Evolutionary conservation across 208 protist genomes (phyloP).

Genomic region (Borovskyia barvae): DNA sequence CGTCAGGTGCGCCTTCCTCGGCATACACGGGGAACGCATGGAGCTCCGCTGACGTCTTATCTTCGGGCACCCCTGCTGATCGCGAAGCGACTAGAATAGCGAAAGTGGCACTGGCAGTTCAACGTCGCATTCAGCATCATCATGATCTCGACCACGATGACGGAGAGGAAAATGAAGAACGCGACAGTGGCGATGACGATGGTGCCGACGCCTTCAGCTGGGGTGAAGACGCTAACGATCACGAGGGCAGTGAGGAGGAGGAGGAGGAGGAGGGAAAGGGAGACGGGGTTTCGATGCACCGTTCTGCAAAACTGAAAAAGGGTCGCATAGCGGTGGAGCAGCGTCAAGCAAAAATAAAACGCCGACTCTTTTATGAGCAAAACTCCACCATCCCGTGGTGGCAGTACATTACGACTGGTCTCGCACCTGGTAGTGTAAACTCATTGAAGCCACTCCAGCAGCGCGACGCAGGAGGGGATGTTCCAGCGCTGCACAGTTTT

Average conservation of each 20-base stretch:
- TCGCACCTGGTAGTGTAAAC: slow-evolving; percentile 40
- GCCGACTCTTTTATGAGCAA: slow-evolving; percentile 39
- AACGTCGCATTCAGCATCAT: slow-evolving; percentile 5
- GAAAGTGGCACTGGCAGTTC: slow-evolving; percentile 1
- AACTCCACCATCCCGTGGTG: slow-evolving; percentile 73
- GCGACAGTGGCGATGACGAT: not conserved
- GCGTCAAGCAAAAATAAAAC: not conserved
- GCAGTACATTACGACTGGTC: slow-evolving; percentile 78
- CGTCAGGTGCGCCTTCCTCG: not conserved
- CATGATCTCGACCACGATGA: slow-evolving; percentile 17
- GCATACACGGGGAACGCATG: no score
- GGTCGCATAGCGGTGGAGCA: not conserved
- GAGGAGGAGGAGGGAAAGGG: slow-evolving; percentile 11
- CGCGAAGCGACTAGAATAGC: not conserved
- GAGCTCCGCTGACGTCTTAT: no score
- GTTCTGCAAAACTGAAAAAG: no score
- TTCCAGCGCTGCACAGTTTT: slow-evolving; percentile 69
- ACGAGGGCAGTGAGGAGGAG: no score
- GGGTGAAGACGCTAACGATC: no score
- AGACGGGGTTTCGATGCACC: no score
- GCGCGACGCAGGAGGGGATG: slow-evolving; percentile 35
- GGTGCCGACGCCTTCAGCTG: not conserved
- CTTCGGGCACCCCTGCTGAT: not conserved
- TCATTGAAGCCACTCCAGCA: slow-evolving; percentile 55
- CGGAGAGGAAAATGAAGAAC: slow-evolving; percentile 3